phyloP scores from a whole-genome alignment of 805 yeast genomes.

The Cephaloascus albidus region DNA sequence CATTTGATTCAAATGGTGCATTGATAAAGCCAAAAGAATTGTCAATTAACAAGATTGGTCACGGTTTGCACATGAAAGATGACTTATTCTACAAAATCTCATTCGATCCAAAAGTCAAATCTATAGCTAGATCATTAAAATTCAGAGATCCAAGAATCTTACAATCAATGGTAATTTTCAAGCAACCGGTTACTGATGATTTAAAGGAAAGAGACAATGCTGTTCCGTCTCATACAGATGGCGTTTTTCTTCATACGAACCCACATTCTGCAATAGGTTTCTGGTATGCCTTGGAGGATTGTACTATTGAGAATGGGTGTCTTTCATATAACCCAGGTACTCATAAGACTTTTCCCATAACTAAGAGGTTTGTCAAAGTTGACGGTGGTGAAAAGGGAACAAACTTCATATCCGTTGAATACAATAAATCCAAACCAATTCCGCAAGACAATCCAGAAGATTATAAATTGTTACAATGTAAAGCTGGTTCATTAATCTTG shows the following conservation, averaged over 20 bases:
- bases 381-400: slow-evolving; percentile 44
- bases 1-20: slow-evolving; percentile 45
- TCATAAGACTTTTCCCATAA: slow-evolving; percentile 47
- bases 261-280: slow-evolving; percentile 71
- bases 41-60: slow-evolving; percentile 74
- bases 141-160: slow-evolving; percentile 61
- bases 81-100: slow-evolving; percentile 41
- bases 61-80: slow-evolving; percentile 57
- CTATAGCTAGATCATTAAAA: slow-evolving; percentile 41
- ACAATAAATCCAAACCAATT: slow-evolving; percentile 6
- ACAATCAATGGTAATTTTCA: slow-evolving; percentile 73
- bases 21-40: slow-evolving; percentile 40
- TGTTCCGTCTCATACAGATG: slow-evolving; percentile 76
- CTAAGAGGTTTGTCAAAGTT: slow-evolving; percentile 54
- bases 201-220: slow-evolving; percentile 29
- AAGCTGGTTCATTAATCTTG: slow-evolving; percentile 63
- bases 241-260: slow-evolving; percentile 58
- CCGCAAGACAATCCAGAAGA: slow-evolving; percentile 23
- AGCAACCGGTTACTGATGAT: slow-evolving; percentile 41
- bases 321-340: slow-evolving; percentile 63
- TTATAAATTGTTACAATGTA: slow-evolving; percentile 47
- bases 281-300: slow-evolving; percentile 76
- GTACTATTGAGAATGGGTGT: slow-evolving; percentile 61
- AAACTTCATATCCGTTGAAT: slow-evolving; percentile 34
- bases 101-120: slow-evolving; percentile 36